Base-by-base conservation (phyloP, 148 eudicot species). In the Oxyria digyna region DNA sequence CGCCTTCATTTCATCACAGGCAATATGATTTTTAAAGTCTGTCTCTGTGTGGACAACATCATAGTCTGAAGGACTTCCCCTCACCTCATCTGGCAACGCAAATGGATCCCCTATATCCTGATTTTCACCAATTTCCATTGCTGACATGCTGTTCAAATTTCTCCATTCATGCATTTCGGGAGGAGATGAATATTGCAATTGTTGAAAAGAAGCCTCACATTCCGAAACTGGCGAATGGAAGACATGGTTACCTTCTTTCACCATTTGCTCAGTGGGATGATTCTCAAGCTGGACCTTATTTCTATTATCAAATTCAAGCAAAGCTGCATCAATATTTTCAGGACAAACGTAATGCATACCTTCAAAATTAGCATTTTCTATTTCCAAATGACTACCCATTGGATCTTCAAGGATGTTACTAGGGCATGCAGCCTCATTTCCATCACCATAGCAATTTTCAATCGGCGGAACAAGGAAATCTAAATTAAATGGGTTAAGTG, bases 91-190 rank as follows among this genome's bases (percentile, higher is more conserved):
- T 50, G 81, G 71, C 72, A 75, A 71, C 24, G n/a, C 68, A 67
- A 79, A 79, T 20, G 77, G 54, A 42, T 72, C 77, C 73, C 76
- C 79, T 24, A 63, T 50, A 48, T 66, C 77, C 55, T 40, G 76
- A 69, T 23, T 69, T 37, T 76, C 73, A 67, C 78, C 79, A 20
- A 38, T 62, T 59, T 70, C 73, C 69, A 83, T 64, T 42, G 72
- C 74, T 65, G 88, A 72, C 32, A 83, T 69, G 69, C 73, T 79
- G 66, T 79, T 87, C 71, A 83, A 37, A 17, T 82, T 71, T 66
- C 79, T 80, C 96, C 97, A 91, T 20, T 69, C 77, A 38, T 86
- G 76, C 73, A 75, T 67, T 18, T 74, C 79, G 79, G 87, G 83
- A 59, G 79, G 76, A 64, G 97, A 75, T 77, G 88, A 75, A 83